A percentile compares a stretch with the other conserved stretches of the same genome.
phyloP scores from a whole-genome alignment of 345 rosid genomes.

The Adansonia digitata region DNA sequence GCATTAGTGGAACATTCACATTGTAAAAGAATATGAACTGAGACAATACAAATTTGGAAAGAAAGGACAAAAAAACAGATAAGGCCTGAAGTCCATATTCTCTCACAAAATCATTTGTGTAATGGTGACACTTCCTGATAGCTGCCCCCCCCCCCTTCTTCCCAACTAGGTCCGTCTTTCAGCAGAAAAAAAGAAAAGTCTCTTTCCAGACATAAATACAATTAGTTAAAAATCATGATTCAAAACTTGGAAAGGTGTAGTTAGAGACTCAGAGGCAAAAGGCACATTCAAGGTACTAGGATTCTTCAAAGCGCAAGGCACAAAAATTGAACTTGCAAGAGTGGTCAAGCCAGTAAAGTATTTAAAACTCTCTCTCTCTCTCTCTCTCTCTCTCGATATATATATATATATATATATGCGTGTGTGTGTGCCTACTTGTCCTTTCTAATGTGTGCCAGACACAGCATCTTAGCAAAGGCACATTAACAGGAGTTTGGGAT shows the following conservation, averaged over 20 bases:
- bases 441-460: neutral
- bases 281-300: neutral
- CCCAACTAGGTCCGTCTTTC: neutral
- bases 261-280: neutral
- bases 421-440: neutral
- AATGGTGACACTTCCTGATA: neutral
- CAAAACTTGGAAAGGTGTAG: neutral
- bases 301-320: neutral
- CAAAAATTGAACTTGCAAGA: neutral
- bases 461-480: neutral
- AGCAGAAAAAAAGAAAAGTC: neutral
- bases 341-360: neutral
- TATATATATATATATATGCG: too few species aligned
- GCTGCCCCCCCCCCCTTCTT: neutral
- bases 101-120: neutral
- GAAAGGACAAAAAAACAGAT: neutral
- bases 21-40: conserved; percentile 1
- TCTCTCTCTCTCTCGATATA: too few species aligned
- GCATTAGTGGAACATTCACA: conserved; percentile 12
- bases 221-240: neutral
- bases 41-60: neutral
- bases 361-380: too few species aligned
- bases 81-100: neutral
- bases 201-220: neutral
- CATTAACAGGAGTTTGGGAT: neutral